These are phyloP conservation scores for Paecilomyces sp. DNA, from an alignment of 2,329 filamentous ascomycete species.

Conservation along the genomic window DNA sequence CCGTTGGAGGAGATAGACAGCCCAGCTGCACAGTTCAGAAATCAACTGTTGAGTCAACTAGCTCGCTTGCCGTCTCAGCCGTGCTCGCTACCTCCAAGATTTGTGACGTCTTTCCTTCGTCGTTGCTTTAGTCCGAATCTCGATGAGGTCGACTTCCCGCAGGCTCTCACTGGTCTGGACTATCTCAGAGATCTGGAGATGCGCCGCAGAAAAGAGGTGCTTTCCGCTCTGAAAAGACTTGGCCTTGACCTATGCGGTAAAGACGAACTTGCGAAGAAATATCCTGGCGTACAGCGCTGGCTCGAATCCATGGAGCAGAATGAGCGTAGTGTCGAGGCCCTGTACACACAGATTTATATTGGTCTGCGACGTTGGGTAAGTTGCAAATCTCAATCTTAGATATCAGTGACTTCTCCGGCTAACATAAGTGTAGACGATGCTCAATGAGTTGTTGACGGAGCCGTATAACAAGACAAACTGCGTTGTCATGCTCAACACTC, in stretches of 20 bases:
- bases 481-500: slow-evolving; percentile 60
- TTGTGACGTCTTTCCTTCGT: slow-evolving; percentile 56
- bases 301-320: slow-evolving; percentile 45
- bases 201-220: slow-evolving; percentile 52
- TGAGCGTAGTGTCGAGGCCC: slow-evolving; percentile 44
- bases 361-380: slow-evolving; percentile 58
- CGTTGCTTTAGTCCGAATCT: slow-evolving; percentile 52
- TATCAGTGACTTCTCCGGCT: slow-evolving; percentile 6
- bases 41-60: slow-evolving; percentile 44
- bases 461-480: slow-evolving; percentile 61
- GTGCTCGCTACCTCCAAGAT: slow-evolving; percentile 55
- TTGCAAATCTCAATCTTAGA: slow-evolving; percentile 4
- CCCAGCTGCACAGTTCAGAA: slow-evolving; percentile 35
- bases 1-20: slow-evolving; percentile 17
- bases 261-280: slow-evolving; percentile 42
- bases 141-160: slow-evolving; percentile 56
- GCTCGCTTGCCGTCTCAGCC: slow-evolving; percentile 53
- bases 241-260: slow-evolving; percentile 44
- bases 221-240: slow-evolving; percentile 47
- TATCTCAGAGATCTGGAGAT: slow-evolving; percentile 59
- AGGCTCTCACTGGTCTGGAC: slow-evolving; percentile 58
- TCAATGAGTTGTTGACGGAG: slow-evolving; percentile 57
- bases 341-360: slow-evolving; percentile 57
- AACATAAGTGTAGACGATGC: slow-evolving; percentile 44
- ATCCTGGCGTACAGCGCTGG: slow-evolving; percentile 51